Evolutionary conservation across 495 filamentous ascomycete species (phyloP).

Genomic region (Talaromyces ruber): DNA sequence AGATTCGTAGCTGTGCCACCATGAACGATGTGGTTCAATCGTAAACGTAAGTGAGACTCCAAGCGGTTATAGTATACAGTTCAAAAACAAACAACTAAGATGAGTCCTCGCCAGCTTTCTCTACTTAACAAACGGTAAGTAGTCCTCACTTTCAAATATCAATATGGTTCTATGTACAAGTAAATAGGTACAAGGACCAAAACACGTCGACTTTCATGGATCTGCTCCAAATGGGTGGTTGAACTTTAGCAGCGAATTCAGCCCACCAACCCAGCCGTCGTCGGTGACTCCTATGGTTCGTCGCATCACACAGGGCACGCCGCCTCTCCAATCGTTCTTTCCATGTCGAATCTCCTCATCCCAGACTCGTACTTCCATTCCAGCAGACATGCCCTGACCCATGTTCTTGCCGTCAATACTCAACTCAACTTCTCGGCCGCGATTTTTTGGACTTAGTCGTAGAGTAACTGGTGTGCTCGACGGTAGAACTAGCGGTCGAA

Average conservation of each 20-base stretch:
- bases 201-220: constrained; percentile 8
- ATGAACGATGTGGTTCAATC: background rate
- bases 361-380: constrained; percentile 82
- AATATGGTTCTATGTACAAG: background rate
- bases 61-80: no score
- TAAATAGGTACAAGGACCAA: constrained; percentile 12
- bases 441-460: constrained; percentile 70
- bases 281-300: constrained; percentile 42
- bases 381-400: constrained; percentile 58
- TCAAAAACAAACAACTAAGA: no score
- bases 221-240: constrained; percentile 94
- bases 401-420: constrained; percentile 80
- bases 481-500: constrained; percentile 84
- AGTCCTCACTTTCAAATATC: background rate
- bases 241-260: constrained; percentile 93
- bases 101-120: no score
- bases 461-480: constrained; percentile 77
- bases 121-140: background rate
- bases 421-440: constrained; percentile 76
- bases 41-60: no score
- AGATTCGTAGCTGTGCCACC: background rate
- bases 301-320: constrained; percentile 50
- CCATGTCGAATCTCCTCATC: constrained; percentile 65
- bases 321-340: constrained; percentile 56
- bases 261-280: constrained; percentile 92